Evolutionary conservation across 306 rosid species (phyloP).

Genomic region (Vicia faba): DNA sequence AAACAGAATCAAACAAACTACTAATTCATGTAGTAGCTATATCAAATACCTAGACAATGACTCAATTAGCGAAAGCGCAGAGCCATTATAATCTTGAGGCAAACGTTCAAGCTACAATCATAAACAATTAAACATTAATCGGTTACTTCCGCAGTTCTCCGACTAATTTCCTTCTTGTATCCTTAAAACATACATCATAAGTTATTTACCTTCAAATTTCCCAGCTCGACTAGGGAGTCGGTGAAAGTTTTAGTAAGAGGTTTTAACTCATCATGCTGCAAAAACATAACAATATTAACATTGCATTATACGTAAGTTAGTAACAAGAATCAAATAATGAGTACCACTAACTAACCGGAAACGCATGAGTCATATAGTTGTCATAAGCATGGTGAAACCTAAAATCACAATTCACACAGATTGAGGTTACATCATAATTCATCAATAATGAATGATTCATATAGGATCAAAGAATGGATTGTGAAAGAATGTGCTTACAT

Average conservation of each 20-base stretch:
- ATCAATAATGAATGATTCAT: slow-evolving; percentile 4
- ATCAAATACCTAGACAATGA: slow-evolving; percentile 80
- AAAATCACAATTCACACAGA: neutral
- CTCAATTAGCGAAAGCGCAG: slow-evolving; percentile 92
- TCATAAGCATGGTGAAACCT: slow-evolving; percentile 97
- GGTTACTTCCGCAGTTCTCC: slow-evolving; percentile 40
- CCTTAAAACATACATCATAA: slow-evolving; percentile 12
- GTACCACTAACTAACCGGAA: slow-evolving; percentile 70
- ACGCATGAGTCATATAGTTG: slow-evolving; percentile 87
- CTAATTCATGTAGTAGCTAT: slow-evolving; percentile 19
- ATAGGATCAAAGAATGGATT: neutral
- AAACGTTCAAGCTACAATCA: slow-evolving; percentile 82
- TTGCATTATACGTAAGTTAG: neutral
- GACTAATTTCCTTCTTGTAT: slow-evolving; percentile 18
- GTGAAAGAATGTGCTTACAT: slow-evolving; percentile 49
- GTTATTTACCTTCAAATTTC: slow-evolving; percentile 73
- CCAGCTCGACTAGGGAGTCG: slow-evolving; percentile 86
- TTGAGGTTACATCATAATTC: slow-evolving; percentile 20
- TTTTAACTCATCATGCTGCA: slow-evolving; percentile 96
- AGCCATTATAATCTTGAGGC: slow-evolving; percentile 77
- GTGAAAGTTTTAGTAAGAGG: slow-evolving; percentile 87
- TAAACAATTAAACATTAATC: slow-evolving; percentile 4
- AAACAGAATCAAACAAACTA: slow-evolving; percentile 17
- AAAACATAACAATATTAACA: slow-evolving; percentile 29
- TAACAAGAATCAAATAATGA: slow-evolving; percentile 27